Conservation (phyloP, 768 basidiomycete genomes). For the Macrolepiota dolichaula region DNA sequence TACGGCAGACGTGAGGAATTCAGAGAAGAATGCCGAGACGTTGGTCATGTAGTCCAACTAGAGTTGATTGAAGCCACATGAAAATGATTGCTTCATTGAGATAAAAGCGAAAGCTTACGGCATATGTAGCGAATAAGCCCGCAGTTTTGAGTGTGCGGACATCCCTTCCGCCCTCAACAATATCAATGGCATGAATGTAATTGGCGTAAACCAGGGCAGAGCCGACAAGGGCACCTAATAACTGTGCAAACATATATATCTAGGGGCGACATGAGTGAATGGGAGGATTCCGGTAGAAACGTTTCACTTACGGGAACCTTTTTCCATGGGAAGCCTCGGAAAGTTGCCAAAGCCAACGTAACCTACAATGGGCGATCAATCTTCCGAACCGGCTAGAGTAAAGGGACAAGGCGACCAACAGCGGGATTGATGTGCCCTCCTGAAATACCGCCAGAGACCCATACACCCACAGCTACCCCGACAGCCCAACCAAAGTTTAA, state of each 20-base stretch:
- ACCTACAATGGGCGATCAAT: slow-evolving; percentile 35
- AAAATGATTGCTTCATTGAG: background rate
- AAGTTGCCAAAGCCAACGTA: slow-evolving; percentile 65
- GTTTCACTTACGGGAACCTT: slow-evolving; percentile 58
- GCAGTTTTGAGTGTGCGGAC: slow-evolving; percentile 60
- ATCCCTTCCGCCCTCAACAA: slow-evolving; percentile 53
- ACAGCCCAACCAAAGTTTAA: slow-evolving; percentile 55
- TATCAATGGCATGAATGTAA: slow-evolving; percentile 64
- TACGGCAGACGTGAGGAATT: slow-evolving; percentile 55
- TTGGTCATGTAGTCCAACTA: slow-evolving; percentile 38
- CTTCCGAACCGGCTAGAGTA: background rate
- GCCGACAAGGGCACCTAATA: slow-evolving; percentile 59
- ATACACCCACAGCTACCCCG: slow-evolving; percentile 64
- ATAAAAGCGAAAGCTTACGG: slow-evolving; percentile 36
- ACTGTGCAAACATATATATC: slow-evolving; percentile 42
- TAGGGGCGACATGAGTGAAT: slow-evolving; percentile 8
- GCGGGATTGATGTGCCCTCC: slow-evolving; percentile 78
- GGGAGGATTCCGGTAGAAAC: background rate
- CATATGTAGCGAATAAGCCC: slow-evolving; percentile 56
- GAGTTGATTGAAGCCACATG: background rate
- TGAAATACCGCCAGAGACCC: slow-evolving; percentile 63
- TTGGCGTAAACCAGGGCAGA: slow-evolving; percentile 58
- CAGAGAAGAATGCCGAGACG: slow-evolving; percentile 37
- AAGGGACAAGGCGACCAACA: slow-evolving; percentile 29
- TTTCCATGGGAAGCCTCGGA: slow-evolving; percentile 74